Percentiles rank a stretch among this genome's conserved stretches.
Conservation (phyloP, 345 rosid genomes). For the Salix arbutifolia region DNA sequence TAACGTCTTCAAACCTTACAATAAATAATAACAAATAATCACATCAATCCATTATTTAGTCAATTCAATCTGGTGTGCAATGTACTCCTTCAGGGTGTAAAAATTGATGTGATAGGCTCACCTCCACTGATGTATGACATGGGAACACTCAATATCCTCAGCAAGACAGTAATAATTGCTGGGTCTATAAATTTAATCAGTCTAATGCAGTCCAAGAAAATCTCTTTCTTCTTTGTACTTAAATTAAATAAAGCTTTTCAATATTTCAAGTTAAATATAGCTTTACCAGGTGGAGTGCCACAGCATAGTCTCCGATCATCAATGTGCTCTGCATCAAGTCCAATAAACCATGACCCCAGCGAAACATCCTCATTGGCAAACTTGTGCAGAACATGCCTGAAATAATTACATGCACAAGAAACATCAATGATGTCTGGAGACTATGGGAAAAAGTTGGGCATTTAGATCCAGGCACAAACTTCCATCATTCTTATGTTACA, state of each 20-base stretch:
- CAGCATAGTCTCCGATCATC: conserved; percentile 97
- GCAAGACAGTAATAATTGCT: not conserved
- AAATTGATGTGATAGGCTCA: conserved; percentile 26
- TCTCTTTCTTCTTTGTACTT: not conserved
- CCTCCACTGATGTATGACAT: conserved; percentile 14
- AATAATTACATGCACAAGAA: not conserved
- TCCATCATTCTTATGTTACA: not conserved
- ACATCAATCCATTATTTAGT: conserved; percentile 11
- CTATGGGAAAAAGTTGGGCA: not conserved
- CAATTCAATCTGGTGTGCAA: conserved; percentile 23
- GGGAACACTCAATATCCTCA: conserved; percentile 16
- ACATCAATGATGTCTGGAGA: conserved; percentile 8
- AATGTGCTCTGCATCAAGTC: conserved; percentile 88
- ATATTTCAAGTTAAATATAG: not conserved
- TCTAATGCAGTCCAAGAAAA: not conserved
- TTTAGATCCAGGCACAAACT: not conserved
- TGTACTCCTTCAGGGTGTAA: conserved; percentile 11
- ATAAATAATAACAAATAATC: not conserved
- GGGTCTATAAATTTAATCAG: not conserved
- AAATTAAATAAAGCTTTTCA: not conserved
- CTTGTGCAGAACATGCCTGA: conserved; percentile 80
- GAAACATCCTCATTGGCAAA: conserved; percentile 94
- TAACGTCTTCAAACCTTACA: conserved; percentile 11
- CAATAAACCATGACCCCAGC: conserved; percentile 93
- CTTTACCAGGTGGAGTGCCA: conserved; percentile 89